phyloP scores from a whole-genome alignment of 129 eudicot genomes.

The Chrysanthemum makinoi region DNA sequence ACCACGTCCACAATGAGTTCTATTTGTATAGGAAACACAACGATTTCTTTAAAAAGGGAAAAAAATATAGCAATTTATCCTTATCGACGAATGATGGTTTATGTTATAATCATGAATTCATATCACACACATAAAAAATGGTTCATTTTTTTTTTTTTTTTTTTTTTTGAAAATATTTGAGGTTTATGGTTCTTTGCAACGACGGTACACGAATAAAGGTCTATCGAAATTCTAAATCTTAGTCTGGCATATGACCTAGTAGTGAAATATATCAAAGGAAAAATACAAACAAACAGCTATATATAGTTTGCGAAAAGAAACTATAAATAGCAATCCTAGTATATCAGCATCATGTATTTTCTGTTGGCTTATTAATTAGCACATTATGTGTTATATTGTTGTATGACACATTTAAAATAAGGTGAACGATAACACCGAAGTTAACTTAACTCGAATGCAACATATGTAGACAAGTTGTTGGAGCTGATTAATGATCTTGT shows the following conservation, averaged over 20 bases:
- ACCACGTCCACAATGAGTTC: no score
- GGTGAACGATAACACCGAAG: neutral
- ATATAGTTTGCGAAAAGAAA: neutral
- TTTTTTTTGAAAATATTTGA: no score
- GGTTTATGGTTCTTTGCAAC: neutral
- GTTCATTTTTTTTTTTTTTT: no score
- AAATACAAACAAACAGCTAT: neutral
- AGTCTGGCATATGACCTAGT: neutral
- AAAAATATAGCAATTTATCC: no score
- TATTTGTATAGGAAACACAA: no score
- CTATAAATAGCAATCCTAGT: neutral
- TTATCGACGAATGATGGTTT: no score
- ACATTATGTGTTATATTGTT: no score
- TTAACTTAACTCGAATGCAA: constrained; percentile 9
- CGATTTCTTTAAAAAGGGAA: no score
- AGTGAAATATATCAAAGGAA: neutral
- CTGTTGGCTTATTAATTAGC: neutral
- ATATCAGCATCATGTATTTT: neutral
- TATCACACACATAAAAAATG: no score
- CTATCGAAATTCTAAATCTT: neutral
- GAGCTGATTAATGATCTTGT: constrained; percentile 30
- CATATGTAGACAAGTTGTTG: constrained; percentile 39
- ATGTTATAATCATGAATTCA: no score
- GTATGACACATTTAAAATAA: no score
- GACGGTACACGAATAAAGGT: neutral